A percentile compares a stretch with the other conserved stretches of the same genome.
Conservation (phyloP, 2,329 filamentous ascomycete species). For the Rutstroemia sp. region DNA sequence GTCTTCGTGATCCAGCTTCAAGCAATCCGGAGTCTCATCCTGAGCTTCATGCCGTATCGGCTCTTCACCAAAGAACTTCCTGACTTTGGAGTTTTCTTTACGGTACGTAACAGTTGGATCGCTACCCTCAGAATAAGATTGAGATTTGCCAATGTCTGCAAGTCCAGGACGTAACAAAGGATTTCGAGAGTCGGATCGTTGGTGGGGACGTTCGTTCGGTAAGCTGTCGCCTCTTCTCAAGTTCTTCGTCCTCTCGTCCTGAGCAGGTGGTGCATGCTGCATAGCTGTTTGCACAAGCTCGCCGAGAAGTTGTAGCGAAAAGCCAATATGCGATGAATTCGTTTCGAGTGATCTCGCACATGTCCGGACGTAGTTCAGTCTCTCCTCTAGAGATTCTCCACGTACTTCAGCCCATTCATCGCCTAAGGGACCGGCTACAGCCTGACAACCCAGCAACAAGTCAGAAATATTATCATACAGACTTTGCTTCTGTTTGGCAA, state of each 20-base stretch:
- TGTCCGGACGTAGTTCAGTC: constrained; percentile 70
- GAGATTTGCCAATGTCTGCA: constrained; percentile 33
- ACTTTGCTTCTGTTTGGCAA: constrained; percentile 84
- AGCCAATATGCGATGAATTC: constrained; percentile 79
- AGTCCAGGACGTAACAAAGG: constrained; percentile 22
- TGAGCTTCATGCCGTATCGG: constrained; percentile 36
- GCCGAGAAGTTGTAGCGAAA: constrained; percentile 78
- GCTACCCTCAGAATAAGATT: constrained; percentile 52
- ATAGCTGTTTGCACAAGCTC: constrained; percentile 63
- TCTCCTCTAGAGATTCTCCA: constrained; percentile 80
- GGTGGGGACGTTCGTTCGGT: constrained; percentile 47
- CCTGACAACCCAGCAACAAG: constrained; percentile 78
- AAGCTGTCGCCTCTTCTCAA: constrained; percentile 52
- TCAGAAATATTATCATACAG: constrained; percentile 92
- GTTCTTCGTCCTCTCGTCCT: constrained; percentile 36
- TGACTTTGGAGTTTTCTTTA: constrained; percentile 56
- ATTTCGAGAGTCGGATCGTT: constrained; percentile 47
- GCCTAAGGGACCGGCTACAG: constrained; percentile 80
- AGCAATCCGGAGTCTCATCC: constrained; percentile 76
- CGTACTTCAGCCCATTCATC: constrained; percentile 96
- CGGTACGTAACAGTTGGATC: constrained; percentile 42
- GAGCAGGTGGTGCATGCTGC: constrained; percentile 32
- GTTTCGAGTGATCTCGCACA: constrained; percentile 77
- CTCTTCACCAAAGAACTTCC: constrained; percentile 60
- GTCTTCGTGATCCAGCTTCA: constrained; percentile 78